Evolutionary conservation across 2,329 filamentous ascomycete species (phyloP).

Genomic region (Pseudopyricularia javanii): DNA sequence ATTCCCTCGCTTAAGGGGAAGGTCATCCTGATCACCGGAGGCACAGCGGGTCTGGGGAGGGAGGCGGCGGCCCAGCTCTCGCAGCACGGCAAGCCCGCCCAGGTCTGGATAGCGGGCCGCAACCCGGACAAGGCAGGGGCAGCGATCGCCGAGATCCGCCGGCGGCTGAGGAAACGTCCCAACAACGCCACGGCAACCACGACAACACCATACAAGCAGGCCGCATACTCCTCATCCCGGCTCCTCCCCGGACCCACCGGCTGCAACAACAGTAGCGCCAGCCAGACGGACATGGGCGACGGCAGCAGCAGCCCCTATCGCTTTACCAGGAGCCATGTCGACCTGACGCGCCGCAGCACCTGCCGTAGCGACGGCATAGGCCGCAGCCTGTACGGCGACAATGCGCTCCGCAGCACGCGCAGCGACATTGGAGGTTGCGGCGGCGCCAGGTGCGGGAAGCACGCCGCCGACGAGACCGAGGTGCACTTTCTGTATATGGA

Average conservation of each 20-base stretch:
- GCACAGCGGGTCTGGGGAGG: conserved; percentile 35
- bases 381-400: background rate
- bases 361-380: background rate
- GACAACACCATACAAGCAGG: no score
- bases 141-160: conserved; percentile 22
- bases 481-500: conserved; percentile 26
- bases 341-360: background rate
- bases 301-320: background rate
- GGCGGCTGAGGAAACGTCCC: background rate
- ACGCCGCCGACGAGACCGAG: conserved; percentile 7
- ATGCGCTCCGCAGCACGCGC: background rate
- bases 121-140: conserved; percentile 22
- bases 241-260: no score
- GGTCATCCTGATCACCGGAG: conserved; percentile 34
- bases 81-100: conserved; percentile 18
- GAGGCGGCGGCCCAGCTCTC: conserved; percentile 28
- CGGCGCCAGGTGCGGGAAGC: background rate
- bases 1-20: conserved; percentile 26
- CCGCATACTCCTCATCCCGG: no score
- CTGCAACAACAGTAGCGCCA: no score
- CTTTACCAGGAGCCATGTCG: background rate
- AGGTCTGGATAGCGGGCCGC: conserved; percentile 20
- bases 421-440: background rate
- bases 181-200: no score
- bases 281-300: background rate